Evolutionary conservation across 371 early-diverging fungal species (phyloP).

Genomic region (Saksenaea vasiformis): DNA sequence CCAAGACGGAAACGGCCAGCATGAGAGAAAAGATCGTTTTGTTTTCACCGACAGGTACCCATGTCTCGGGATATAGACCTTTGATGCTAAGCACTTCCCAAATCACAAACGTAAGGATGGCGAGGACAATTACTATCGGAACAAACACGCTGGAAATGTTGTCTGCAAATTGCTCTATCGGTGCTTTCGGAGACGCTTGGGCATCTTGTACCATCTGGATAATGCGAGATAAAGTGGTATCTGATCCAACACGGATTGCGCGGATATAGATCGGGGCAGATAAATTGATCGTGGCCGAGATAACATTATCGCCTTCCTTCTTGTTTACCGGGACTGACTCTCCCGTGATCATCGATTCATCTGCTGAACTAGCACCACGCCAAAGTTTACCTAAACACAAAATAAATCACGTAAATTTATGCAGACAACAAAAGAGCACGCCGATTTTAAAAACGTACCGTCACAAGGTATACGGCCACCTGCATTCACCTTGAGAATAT

Average conservation of each 20-base stretch:
- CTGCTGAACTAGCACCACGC: conserved; percentile 61
- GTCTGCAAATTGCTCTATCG: conserved; percentile 67
- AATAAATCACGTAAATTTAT: neutral
- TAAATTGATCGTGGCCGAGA: conserved; percentile 64
- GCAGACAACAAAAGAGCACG: neutral
- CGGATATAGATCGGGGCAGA: conserved; percentile 58
- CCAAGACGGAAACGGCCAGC: conserved; percentile 64
- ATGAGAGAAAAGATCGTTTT: conserved; percentile 42
- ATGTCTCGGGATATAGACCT: conserved; percentile 41
- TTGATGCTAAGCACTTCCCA: conserved; percentile 53
- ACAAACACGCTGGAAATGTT: conserved; percentile 64
- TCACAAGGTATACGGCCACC: conserved; percentile 73
- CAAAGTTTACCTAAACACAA: conserved; percentile 44
- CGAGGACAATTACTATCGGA: conserved; percentile 58
- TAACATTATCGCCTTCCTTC: conserved; percentile 51
- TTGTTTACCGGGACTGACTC: conserved; percentile 77
- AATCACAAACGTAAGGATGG: conserved; percentile 54
- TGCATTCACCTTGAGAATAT: conserved; percentile 65
- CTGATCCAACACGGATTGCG: conserved; percentile 58
- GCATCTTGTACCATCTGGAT: conserved; percentile 71
- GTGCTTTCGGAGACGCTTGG: conserved; percentile 68
- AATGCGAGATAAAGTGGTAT: conserved; percentile 67
- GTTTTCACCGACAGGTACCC: conserved; percentile 47
- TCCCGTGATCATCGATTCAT: conserved; percentile 86
- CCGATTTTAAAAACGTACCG: conserved; percentile 35